phyloP scores from a whole-genome alignment of 495 filamentous ascomycete species.

The Pseudoneurospora amorphoporcata region DNA sequence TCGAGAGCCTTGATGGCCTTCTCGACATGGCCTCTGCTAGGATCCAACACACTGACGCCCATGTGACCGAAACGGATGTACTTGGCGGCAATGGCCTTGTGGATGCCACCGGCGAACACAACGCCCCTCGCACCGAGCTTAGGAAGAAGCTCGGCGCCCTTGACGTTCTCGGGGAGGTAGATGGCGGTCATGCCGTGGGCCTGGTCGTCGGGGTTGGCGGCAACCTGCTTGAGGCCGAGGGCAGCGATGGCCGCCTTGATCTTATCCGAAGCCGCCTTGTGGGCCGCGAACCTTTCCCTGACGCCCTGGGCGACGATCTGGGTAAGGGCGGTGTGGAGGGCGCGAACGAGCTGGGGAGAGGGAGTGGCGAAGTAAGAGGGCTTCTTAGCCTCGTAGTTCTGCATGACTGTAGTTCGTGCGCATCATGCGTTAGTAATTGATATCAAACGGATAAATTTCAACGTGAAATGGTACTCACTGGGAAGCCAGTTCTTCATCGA shows the following conservation, averaged over 20 bases:
- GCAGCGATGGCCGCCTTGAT: constrained; percentile 72
- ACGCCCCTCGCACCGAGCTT: constrained; percentile 82
- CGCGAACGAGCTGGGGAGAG: constrained; percentile 85
- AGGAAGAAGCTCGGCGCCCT: constrained; percentile 71
- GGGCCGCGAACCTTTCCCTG: constrained; percentile 65
- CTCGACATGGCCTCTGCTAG: constrained; percentile 60
- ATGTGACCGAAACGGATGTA: constrained; percentile 75
- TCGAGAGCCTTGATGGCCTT: constrained; percentile 70
- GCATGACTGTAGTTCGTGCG: constrained; percentile 56
- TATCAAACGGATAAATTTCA: background rate
- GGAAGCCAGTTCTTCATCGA: constrained; percentile 96
- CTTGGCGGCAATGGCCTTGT: constrained; percentile 60
- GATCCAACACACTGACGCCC: constrained; percentile 78
- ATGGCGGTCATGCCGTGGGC: constrained; percentile 97
- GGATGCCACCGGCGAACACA: constrained; percentile 87
- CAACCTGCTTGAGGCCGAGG: constrained; percentile 78
- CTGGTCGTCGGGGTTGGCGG: constrained; percentile 75
- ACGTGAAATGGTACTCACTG: constrained; percentile 38
- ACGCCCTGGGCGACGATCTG: constrained; percentile 76
- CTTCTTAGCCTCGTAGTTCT: constrained; percentile 96
- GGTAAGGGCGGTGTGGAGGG: constrained; percentile 82
- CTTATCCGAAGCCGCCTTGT: constrained; percentile 63
- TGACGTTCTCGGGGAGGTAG: constrained; percentile 77
- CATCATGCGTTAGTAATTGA: background rate
- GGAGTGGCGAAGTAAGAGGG: constrained; percentile 97